Percentiles rank a stretch among this genome's conserved stretches.
phyloP scores from a whole-genome alignment of 208 protist genomes.

The Leishmania major region DNA sequence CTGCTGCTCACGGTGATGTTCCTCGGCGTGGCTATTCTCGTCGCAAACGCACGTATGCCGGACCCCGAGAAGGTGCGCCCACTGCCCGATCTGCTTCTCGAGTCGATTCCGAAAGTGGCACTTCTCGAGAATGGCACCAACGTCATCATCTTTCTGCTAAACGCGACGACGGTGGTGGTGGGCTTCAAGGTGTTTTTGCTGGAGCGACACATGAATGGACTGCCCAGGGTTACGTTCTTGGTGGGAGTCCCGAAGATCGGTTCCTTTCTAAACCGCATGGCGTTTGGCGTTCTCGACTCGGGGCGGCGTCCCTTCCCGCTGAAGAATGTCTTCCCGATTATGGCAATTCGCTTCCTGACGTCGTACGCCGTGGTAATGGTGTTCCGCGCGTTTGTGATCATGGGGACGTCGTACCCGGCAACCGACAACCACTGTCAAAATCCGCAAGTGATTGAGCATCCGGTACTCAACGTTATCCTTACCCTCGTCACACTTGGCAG shows the following conservation, averaged over 20 bases:
- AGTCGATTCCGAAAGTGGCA: conserved; percentile 56
- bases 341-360: conserved; percentile 70
- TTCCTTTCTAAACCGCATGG: conserved; percentile 31
- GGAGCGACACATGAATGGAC: conserved; percentile 35
- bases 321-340: conserved; percentile 43
- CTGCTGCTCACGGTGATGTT: conserved; percentile 62
- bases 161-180: conserved; percentile 39
- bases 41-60: conserved; percentile 85
- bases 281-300: conserved; percentile 59
- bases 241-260: conserved; percentile 26
- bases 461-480: conserved; percentile 73
- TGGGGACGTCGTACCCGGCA: conserved; percentile 80
- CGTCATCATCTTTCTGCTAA: conserved; percentile 61
- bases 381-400: conserved; percentile 72
- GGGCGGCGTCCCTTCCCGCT: conserved; percentile 42
- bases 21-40: conserved; percentile 55
- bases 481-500: conserved; percentile 81
- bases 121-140: conserved; percentile 55
- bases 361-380: conserved; percentile 69
- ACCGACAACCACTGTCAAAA: conserved; percentile 86
- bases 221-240: conserved; percentile 22
- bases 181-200: conserved; percentile 75
- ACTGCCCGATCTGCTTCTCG: conserved; percentile 77
- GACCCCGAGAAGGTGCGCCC: conserved; percentile 53
- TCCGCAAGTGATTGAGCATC: conserved; percentile 58